A percentile compares a stretch with the other conserved stretches of the same genome.
Conservation (phyloP, 306 rosid species). For the Herpetospermum pedunculosum region DNA sequence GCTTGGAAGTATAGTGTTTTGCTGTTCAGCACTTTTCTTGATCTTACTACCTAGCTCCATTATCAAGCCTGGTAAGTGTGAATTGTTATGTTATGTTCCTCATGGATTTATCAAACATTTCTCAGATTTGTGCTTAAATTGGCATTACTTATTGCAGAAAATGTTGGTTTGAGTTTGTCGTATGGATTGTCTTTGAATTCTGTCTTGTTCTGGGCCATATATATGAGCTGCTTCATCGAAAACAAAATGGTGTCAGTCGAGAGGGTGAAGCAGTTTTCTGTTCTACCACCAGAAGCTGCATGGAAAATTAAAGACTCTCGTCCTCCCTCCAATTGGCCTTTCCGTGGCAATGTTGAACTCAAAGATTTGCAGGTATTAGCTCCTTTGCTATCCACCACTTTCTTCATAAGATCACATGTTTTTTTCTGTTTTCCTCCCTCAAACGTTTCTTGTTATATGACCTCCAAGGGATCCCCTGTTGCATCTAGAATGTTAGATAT, state of each 20-base stretch:
- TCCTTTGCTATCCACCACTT: background rate
- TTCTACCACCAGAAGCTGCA: conserved; percentile 62
- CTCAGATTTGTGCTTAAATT: conserved; percentile 3
- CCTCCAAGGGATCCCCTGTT: background rate
- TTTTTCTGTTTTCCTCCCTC: background rate
- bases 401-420: background rate
- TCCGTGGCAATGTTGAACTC: conserved; percentile 47
- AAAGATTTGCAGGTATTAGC: conserved; percentile 42
- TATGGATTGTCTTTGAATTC: conserved; percentile 64
- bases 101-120: too few species aligned
- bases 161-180: conserved; percentile 56
- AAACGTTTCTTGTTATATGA: background rate
- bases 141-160: conserved; percentile 22
- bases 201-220: conserved; percentile 71
- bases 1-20: conserved; percentile 56
- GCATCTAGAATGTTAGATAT: too few species aligned
- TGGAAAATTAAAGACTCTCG: conserved; percentile 31
- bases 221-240: conserved; percentile 72
- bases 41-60: conserved; percentile 54
- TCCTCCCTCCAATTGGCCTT: conserved; percentile 60
- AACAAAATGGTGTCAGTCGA: conserved; percentile 87
- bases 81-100: background rate
- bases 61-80: conserved; percentile 52
- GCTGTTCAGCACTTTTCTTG: conserved; percentile 43
- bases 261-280: conserved; percentile 67